Evolutionary conservation across 2,329 filamentous ascomycete genomes (phyloP).

Genomic region (Botrytis squamosa): DNA sequence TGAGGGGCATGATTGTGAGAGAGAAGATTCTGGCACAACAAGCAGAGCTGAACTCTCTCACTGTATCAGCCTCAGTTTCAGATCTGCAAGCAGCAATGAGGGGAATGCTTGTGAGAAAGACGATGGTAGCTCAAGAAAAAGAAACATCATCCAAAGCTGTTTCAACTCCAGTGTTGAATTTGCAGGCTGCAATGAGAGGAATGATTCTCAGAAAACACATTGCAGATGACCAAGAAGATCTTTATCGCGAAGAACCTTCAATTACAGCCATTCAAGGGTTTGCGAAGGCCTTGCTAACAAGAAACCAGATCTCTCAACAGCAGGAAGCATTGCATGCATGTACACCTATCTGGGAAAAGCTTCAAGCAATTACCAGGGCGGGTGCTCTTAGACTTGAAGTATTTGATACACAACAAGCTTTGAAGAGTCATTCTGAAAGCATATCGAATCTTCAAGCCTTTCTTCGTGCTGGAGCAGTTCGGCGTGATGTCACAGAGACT

Average conservation of each 20-base stretch:
- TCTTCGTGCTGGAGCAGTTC: slow-evolving; percentile 53
- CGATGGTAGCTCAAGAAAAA: slow-evolving; percentile 1
- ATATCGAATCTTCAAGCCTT: slow-evolving; percentile 40
- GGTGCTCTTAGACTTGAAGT: slow-evolving; percentile 48
- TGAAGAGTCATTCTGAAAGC: slow-evolving; percentile 49
- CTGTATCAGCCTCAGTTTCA: slow-evolving; percentile 52
- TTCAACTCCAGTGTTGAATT: slow-evolving; percentile 52
- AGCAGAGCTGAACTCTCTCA: slow-evolving; percentile 19
- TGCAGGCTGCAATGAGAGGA: slow-evolving; percentile 39
- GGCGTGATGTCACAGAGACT: slow-evolving; percentile 50
- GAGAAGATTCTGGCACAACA: not conserved
- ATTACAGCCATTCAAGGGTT: slow-evolving; percentile 61
- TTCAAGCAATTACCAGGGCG: slow-evolving; percentile 46
- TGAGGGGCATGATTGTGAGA: slow-evolving; percentile 49
- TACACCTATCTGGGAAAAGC: slow-evolving; percentile 49
- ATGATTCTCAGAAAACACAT: slow-evolving; percentile 55
- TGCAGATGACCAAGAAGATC: slow-evolving; percentile 51
- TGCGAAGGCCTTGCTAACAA: slow-evolving; percentile 60
- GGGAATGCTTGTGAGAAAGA: slow-evolving; percentile 7
- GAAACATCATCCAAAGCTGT: slow-evolving; percentile 37
- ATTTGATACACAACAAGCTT: slow-evolving; percentile 48
- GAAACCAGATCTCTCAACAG: slow-evolving; percentile 53
- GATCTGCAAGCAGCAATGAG: slow-evolving; percentile 42
- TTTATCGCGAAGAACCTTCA: slow-evolving; percentile 51
- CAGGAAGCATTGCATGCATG: slow-evolving; percentile 52